A percentile compares a stretch with the other conserved stretches of the same genome.
Evolutionary conservation across 345 rosid species (phyloP).

Genomic region (Corchorus capsularis): DNA sequence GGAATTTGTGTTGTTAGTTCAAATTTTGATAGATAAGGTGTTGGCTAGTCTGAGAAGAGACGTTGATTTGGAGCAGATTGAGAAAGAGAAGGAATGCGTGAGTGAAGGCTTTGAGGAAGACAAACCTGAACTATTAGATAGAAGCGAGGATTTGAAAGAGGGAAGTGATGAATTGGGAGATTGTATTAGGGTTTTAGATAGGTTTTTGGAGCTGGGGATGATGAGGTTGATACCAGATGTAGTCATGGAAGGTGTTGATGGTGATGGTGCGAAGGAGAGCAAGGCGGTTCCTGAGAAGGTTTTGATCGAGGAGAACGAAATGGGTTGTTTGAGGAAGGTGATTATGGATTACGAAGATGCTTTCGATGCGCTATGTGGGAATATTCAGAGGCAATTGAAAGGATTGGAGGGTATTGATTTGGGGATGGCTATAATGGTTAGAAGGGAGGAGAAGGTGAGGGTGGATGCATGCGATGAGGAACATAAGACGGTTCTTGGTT

Average conservation of each 20-base stretch:
- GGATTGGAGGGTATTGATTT: conserved; percentile 45
- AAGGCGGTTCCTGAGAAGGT: conserved; percentile 16
- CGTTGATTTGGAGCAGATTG: conserved; percentile 39
- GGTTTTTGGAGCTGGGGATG: conserved; percentile 64
- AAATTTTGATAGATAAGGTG: conserved; percentile 59
- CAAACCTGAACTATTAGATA: conserved; percentile 27
- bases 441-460: conserved; percentile 32
- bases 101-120: conserved; percentile 32
- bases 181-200: conserved; percentile 52
- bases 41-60: conserved; percentile 33
- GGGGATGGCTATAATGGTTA: conserved; percentile 46
- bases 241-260: conserved; percentile 28
- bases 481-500: conserved; percentile 48
- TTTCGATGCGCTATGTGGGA: conserved; percentile 69
- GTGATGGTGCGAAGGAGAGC: conserved; percentile 25
- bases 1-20: conserved; percentile 72
- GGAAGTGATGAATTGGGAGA: conserved; percentile 39
- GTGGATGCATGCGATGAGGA: conserved; percentile 42
- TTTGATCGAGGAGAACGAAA: conserved; percentile 49
- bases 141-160: conserved; percentile 34
- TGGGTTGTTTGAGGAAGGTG: conserved; percentile 52
- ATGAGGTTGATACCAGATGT: conserved; percentile 62
- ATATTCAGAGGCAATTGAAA: conserved; percentile 63
- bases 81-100: conserved; percentile 38
- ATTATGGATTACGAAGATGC: conserved; percentile 64